Percentiles rank a stretch among this genome's conserved stretches.
Evolutionary conservation across 202 grass and related monocot species (phyloP).

Genomic region (Saccharum hybrid): DNA sequence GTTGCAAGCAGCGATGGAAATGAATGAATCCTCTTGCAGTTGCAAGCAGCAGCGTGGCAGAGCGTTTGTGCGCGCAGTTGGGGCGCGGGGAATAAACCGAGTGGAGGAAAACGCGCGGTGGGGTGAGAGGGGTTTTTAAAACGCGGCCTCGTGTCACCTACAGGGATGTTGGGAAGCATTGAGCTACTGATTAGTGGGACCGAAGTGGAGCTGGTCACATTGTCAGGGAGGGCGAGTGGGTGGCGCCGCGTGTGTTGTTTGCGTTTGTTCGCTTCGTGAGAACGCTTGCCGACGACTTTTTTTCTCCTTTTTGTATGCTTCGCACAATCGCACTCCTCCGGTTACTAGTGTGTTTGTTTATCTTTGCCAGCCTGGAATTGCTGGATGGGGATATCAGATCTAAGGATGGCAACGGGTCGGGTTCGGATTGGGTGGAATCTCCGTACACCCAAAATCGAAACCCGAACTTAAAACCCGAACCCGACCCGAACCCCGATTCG

Average conservation of each 20-base stretch:
- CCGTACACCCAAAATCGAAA: too few species aligned
- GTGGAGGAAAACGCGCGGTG: not conserved
- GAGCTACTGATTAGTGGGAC: not conserved
- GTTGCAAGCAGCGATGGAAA: not conserved
- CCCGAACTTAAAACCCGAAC: too few species aligned
- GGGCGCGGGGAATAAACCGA: not conserved
- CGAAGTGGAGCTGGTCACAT: accelerated
- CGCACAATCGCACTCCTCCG: too few species aligned
- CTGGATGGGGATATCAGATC: too few species aligned
- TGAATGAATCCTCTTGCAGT: not conserved
- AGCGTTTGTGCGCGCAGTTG: not conserved
- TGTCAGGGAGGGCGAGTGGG: not conserved
- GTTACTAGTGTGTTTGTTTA: not conserved
- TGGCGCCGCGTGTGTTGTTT: accelerated
- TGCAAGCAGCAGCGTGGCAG: not conserved
- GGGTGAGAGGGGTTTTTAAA: not conserved
- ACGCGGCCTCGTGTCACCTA: not conserved
- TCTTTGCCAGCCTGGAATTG: conserved; percentile 33
- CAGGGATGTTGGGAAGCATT: accelerated
- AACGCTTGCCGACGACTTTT: conserved; percentile 51
- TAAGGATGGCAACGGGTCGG: too few species aligned
- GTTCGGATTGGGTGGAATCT: too few species aligned
- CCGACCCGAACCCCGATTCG: too few species aligned
- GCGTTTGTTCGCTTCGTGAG: not conserved
- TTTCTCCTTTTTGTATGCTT: not conserved